These are phyloP conservation scores for Angophora floribunda DNA, from an alignment of 345 rosid genomes.

Conservation along the genomic window DNA sequence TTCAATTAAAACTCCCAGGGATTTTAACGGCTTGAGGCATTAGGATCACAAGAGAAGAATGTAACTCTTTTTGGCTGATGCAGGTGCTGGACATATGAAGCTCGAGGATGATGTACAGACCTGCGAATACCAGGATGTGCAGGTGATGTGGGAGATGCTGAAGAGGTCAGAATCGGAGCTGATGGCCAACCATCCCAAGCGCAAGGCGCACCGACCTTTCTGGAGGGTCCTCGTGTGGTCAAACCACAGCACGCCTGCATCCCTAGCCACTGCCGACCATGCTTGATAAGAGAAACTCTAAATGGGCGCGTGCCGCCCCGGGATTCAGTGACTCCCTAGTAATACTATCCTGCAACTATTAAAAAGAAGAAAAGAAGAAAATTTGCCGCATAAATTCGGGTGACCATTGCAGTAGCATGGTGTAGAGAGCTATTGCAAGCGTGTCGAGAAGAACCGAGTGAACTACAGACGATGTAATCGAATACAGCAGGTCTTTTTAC, in stretches of 20 bases:
- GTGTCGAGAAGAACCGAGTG: background rate
- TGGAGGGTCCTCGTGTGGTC: slow-evolving; percentile 55
- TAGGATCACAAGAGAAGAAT: background rate
- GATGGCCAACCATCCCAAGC: slow-evolving; percentile 15
- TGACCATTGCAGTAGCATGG: slow-evolving; percentile 1
- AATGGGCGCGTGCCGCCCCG: background rate
- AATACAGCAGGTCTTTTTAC: background rate
- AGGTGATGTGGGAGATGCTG: slow-evolving; percentile 77
- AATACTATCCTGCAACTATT: background rate
- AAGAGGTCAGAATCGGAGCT: slow-evolving; percentile 32
- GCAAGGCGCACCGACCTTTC: slow-evolving; percentile 31
- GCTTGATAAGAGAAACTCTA: background rate
- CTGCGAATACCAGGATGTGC: slow-evolving; percentile 60
- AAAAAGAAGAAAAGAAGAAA: background rate
- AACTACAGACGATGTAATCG: background rate
- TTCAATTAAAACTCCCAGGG: background rate
- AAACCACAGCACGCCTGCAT: slow-evolving; percentile 23
- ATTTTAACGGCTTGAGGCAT: background rate
- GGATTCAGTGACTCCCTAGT: background rate
- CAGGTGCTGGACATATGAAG: slow-evolving; percentile 48
- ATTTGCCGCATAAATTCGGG: background rate
- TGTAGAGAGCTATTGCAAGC: slow-evolving; percentile 2
- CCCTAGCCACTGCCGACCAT: slow-evolving; percentile 19
- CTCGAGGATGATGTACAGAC: slow-evolving; percentile 57
- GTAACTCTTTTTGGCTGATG: background rate